Base-by-base conservation (phyloP, 305 asterid species). In the Fraxinus sp. region DNA sequence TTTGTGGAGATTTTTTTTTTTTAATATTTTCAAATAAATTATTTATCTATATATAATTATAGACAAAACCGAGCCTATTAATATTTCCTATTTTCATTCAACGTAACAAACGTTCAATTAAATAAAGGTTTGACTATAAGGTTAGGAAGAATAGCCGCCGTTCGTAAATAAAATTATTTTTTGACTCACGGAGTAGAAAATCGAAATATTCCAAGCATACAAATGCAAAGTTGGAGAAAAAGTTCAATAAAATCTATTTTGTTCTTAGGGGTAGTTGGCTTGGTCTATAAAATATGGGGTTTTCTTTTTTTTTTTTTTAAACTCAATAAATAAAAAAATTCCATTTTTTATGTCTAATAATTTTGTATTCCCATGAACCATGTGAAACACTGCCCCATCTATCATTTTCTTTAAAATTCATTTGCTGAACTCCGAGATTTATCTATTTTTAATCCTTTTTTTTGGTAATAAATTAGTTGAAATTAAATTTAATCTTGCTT, bases 381-480 rank as follows among this genome's bases (percentile, higher is more conserved):
- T 93, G 93, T 91, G 97, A 90, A 71, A 55, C 80, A 79, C 84
- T 87, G 82, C 77, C 90, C 94, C 88, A 90, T 88, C 84, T 82
- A 26, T 80, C 86, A 41, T 74, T 81, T 85, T 82, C 83, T 87
- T 81, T 49, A 36, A 68, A 46, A 71, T 85, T 85, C 81, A 66
- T 16, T 37, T n/a, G 83, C 89, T 87, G 87, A 39, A 79, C 57
- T 36, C 90, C 94, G 88, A 90, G 85, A 32, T 22, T 52, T 80
- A 52, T 71, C 83, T 79, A 81, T 79, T 79, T 64, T 77, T 77
- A 78, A 79, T 49, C 78, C 79, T n/a, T 13, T 84, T 49, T 76
- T 76, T 55, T 81, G 73, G 41, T 37, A 79, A 10, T 57, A 57
- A 75, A 82, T 74, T 76, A 78, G 13, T 7, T 20, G 26, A 8